Base-by-base conservation (phyloP, 2,329 filamentous ascomycete genomes). In the Hypoxylon sp. region DNA sequence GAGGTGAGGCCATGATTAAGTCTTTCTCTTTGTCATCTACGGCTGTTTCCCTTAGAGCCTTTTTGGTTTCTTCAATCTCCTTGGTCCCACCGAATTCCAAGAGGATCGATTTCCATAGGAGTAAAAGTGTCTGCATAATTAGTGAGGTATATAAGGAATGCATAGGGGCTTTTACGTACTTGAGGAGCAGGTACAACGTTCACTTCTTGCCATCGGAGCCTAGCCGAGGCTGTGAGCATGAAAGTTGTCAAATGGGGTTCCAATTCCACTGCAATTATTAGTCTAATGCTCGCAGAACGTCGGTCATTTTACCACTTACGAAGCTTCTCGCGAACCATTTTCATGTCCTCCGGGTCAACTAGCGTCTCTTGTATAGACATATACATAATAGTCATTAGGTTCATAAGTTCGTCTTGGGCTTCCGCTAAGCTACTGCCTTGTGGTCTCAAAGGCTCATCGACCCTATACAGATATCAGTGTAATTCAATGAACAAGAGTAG, bases 71-170 rank as follows among this genome's bases (percentile, higher is more conserved):
- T 31, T 90, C 88, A 17, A 97, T 86, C 70, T 94, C 90, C 59
- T 88, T 80, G 40, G 90, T 90, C 44, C 94, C 93, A 27, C 96
- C 96, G 78, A 98, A 96, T 0, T 92, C 87, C 2, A 98, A 86
- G 14, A 98, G 83, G 7, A 97, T 88, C 0, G 93, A 91, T 82
- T 99, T 99, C 95, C 96, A 98, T 54, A 97, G 88, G 1, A 98
- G 84, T 6, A 98, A 84, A 60, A 97, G 89, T 44, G 96, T 88
- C 86, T 92, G 58, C 22, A 17, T 14, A 50, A 35, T 70, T 31
- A 72, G 66, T 49, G 56, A 3, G 31, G 44, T n/a, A 57, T n/a
- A 57, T 66, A 20, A 63, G 53, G 20, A 50, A 33, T 13, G 6
- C 2, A 10, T n/a, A 2, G 17, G 53, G 30, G 30, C 13, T 6